Percentiles rank a stretch among this genome's conserved stretches.
These are phyloP conservation scores for Penicillium sp. DNA, from an alignment of 2,329 filamentous ascomycete species.

Conservation along the genomic window DNA sequence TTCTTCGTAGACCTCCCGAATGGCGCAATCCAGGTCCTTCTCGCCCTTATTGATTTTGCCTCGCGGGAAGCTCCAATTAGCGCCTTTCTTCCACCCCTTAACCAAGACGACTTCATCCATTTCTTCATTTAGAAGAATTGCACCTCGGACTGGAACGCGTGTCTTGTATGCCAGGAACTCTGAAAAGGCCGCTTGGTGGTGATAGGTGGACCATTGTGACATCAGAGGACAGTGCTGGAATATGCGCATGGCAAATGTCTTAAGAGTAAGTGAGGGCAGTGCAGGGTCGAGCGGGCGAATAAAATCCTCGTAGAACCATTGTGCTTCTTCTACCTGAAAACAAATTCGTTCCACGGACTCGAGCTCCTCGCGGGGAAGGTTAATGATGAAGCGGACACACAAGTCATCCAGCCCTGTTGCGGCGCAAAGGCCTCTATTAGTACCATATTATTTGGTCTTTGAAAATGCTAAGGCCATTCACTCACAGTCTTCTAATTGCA, in stretches of 20 bases:
- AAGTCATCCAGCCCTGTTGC: slow-evolving; percentile 88
- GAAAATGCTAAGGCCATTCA: too few species aligned
- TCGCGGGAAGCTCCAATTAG: slow-evolving; percentile 94
- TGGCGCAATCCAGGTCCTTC: slow-evolving; percentile 87
- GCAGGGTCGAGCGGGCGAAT: slow-evolving; percentile 85
- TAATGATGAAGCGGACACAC: slow-evolving; percentile 97
- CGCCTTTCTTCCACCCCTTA: slow-evolving; percentile 96
- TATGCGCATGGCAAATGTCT: slow-evolving; percentile 84
- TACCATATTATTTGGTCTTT: too few species aligned
- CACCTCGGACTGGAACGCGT: slow-evolving; percentile 88
- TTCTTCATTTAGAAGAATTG: slow-evolving; percentile 87
- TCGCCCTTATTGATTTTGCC: slow-evolving; percentile 99
- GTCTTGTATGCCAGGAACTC: slow-evolving; percentile 95
- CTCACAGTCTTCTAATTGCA: slow-evolving; percentile 88
- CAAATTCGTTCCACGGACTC: slow-evolving; percentile 90
- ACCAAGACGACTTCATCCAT: slow-evolving; percentile 95
- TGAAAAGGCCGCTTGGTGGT: slow-evolving; percentile 82
- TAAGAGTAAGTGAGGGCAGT: slow-evolving; percentile 82
- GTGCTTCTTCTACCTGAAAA: slow-evolving; percentile 98
- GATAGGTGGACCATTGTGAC: slow-evolving; percentile 75
- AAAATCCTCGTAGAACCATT: slow-evolving; percentile 99
- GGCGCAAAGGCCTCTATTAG: slow-evolving; percentile 22
- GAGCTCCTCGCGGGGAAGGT: slow-evolving; percentile 89
- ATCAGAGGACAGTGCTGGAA: slow-evolving; percentile 94
- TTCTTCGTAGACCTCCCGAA: slow-evolving; percentile 94